Base-by-base conservation (phyloP, 305 asterid species). In the Nicotiana rustica region DNA sequence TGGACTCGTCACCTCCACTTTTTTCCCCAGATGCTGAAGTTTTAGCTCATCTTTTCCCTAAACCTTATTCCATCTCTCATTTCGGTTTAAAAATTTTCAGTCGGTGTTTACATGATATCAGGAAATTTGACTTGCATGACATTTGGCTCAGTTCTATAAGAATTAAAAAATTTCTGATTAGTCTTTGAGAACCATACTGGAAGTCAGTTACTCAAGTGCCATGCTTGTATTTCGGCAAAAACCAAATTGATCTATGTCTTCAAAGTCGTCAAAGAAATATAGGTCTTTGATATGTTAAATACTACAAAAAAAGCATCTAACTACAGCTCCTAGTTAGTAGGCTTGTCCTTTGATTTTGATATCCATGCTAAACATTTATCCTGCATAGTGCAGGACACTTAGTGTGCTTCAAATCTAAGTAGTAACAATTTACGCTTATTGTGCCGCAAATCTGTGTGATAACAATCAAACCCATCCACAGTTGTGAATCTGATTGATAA, bases 81-180 rank as follows among this genome's bases (percentile, higher is more conserved):
- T 61, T 62, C 14, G 14, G 67, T 19, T 18, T 6, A 61, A 18
- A 12, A 61, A 3, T 19, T 61, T 61, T 61, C 67, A 60, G 31
- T 60, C 14, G 14, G 25, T 18, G 68, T 62, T 31, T 62, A 62
- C 68, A 62, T 62, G 36, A 62, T 21, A 21, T 62, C 35, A 62
- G 67, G 67, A 62, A 62, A 62, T 10, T 62, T 62, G 35, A 19
- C 67, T 29, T 25, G 41, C 70, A 29, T 65, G 18, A 65, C 70
- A 29, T 29, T 65, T 65, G 38, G 15, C 41, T 10, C 18, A 14
- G 70, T 65, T 65, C 5, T 12, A 4, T 25, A 65, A 65, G 41
- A 65, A 62, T 25, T 10, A 4, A 4, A 15, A 19, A 10, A 4
- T 29, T 29, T 13, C 41, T 65, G 70, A 65, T 65, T 65, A 65